These are phyloP conservation scores for Trypanosoma vivax DNA, from an alignment of 208 protist species.

Conservation along the genomic window DNA sequence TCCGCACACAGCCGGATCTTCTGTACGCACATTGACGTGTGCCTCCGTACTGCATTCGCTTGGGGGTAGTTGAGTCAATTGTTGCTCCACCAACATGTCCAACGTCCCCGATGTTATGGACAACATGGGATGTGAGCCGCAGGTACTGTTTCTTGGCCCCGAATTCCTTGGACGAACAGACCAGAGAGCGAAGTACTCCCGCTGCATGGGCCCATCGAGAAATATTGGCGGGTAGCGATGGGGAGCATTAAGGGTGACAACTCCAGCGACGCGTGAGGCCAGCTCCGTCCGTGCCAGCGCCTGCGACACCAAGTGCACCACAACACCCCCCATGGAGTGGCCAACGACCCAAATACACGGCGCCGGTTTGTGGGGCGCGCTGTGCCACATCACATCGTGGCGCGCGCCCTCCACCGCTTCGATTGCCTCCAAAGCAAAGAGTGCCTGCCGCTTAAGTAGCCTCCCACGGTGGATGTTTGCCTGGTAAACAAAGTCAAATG, in stretches of 20 bases:
- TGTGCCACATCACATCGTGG: no score
- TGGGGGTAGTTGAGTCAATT: constrained; percentile 9
- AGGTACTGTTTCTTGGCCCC: not conserved
- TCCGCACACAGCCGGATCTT: constrained; percentile 25
- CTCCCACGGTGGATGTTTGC: constrained; percentile 44
- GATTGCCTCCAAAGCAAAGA: constrained; percentile 31
- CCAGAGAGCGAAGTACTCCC: constrained; percentile 25
- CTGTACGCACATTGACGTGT: constrained; percentile 17
- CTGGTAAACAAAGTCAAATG: constrained; percentile 36
- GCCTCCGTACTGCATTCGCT: not conserved
- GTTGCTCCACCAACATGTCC: constrained; percentile 36
- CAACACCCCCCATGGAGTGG: constrained; percentile 56
- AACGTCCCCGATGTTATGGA: constrained; percentile 39
- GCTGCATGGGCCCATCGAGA: constrained; percentile 32
- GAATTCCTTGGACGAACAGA: not conserved
- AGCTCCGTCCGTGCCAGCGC: constrained; percentile 5
- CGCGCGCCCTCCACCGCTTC: constrained; percentile 11
- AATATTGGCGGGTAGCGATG: constrained; percentile 36
- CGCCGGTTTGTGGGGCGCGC: not conserved
- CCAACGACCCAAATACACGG: constrained; percentile 35
- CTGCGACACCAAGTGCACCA: constrained; percentile 28
- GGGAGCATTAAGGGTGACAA: constrained; percentile 49
- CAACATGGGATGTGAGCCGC: not conserved
- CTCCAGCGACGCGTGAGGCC: constrained; percentile 14
- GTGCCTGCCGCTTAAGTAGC: constrained; percentile 29